Evolutionary conservation across 768 basidiomycete genomes (phyloP), one percentile per base, ranked within the genome.

Genomic region (Serendipita sp.): DNA sequence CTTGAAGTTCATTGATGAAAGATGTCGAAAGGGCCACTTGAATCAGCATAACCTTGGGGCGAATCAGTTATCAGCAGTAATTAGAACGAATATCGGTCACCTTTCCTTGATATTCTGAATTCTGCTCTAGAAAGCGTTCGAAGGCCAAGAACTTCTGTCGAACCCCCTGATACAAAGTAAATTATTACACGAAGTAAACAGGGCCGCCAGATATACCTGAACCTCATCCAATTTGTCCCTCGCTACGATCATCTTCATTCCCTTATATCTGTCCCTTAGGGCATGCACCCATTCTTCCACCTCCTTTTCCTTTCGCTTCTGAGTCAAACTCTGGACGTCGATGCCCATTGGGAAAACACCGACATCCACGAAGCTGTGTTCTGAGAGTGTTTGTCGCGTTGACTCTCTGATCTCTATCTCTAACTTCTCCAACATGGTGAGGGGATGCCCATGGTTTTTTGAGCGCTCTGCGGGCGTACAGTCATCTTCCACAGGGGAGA

Each of bases 281-380:
- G 84, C 79, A 44, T 82, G 78, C 2, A 90, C 85, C 89, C 91
- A 93, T 66, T 91, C 88, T 0, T 79, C 75, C 1, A 93, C 91
- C 63, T 93, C 90, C 0, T 84, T 80, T 54, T 90, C 84, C 32
- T 79, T 79, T 70, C 82, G 85, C 73, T 85, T 85, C 68, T 82
- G 78, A 67, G 81, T 82, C 51, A 91, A 73, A 60, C 81, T 78
- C 64, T 75, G 74, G 3, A 91, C 88, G 70, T 93, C 90, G 65
- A 93, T 91, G 3, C 91, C 89, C 83, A 91, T 91, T 0, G 90
- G 88, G 71, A 91, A 89, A n/a, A 88, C 87, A 0, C 85, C 88
- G 13, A 91, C 89, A 69, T 91, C 88, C 28, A 91, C 85, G 69
- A 91, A 89, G 3, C 85, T 77, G 0, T 82, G 81, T 38, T 76